These are phyloP conservation scores for Phytophthora pini DNA, from an alignment of 352 stramenopile genomes.

Conservation along the genomic window DNA sequence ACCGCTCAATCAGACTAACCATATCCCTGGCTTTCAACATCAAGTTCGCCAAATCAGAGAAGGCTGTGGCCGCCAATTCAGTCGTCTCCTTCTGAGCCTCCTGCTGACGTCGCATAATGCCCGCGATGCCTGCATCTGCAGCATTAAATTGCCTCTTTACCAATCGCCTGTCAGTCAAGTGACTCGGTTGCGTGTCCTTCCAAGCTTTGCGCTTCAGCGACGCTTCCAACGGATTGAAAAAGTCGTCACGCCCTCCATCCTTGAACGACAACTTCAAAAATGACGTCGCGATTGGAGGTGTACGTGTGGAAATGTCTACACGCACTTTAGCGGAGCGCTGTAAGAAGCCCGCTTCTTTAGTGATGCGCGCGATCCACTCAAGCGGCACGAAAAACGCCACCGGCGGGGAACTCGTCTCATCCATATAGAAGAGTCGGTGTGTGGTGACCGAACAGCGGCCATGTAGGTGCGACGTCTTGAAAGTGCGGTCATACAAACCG, in stretches of 20 bases:
- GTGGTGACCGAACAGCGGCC: constrained; percentile 85
- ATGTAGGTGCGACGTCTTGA: constrained; percentile 75
- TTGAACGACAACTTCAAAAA: constrained; percentile 91
- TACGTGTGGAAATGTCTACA: constrained; percentile 63
- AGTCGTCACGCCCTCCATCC: constrained; percentile 83
- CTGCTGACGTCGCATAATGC: constrained; percentile 81
- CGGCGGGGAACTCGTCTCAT: constrained; percentile 56
- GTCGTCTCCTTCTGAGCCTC: constrained; percentile 84
- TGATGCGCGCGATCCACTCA: constrained; percentile 71
- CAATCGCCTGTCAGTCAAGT: constrained; percentile 74
- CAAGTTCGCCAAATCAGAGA: constrained; percentile 91
- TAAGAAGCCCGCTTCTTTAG: constrained; percentile 86
- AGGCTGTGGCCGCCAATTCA: constrained; percentile 81
- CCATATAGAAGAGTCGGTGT: constrained; percentile 86
- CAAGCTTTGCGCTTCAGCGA: constrained; percentile 74
- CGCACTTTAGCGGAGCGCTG: constrained; percentile 85
- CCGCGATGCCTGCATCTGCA: constrained; percentile 80
- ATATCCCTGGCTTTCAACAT: constrained; percentile 93
- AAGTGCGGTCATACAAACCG: constrained; percentile 79
- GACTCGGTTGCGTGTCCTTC: constrained; percentile 79
- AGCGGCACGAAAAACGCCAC: constrained; percentile 76
- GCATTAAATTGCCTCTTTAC: constrained; percentile 84
- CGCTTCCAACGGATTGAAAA: constrained; percentile 77
- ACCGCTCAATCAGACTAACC: constrained; percentile 92
- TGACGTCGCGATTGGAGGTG: constrained; percentile 48